Conservation (phyloP, 805 yeast species). For the Priceomyces castillae region DNA sequence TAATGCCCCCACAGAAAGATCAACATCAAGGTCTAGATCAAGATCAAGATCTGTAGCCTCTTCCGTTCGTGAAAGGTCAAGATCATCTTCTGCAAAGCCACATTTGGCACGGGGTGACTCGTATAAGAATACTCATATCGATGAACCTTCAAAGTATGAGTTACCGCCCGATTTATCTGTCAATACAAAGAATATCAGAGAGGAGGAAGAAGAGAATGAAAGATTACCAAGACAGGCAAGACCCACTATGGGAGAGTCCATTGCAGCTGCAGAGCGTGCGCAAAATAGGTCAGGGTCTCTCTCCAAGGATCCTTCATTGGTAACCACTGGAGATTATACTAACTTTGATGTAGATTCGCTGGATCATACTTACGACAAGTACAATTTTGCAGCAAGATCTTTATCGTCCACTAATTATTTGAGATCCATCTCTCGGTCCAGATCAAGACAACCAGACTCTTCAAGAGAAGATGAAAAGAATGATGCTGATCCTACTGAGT, state of each 20-base stretch:
- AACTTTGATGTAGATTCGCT: constrained; percentile 42
- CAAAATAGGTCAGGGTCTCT: constrained; percentile 14
- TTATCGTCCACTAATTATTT: constrained; percentile 52
- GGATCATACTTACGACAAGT: constrained; percentile 11
- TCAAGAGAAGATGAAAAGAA: constrained; percentile 23
- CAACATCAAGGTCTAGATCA: constrained; percentile 36
- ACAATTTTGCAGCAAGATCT: constrained; percentile 30
- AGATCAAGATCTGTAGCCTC: constrained; percentile 10
- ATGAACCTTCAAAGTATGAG: constrained; percentile 43
- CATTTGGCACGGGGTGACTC: constrained; percentile 79
- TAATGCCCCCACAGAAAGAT: constrained; percentile 24
- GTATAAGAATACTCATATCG: constrained; percentile 55
- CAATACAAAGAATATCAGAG: constrained; percentile 18
- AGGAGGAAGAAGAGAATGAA: constrained; percentile 25
- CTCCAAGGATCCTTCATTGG: constrained; percentile 35
- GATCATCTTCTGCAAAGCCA: constrained; percentile 38
- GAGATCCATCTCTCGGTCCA: constrained; percentile 63
- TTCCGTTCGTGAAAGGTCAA: constrained; percentile 11
- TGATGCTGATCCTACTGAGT: constrained; percentile 34
- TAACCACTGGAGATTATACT: constrained; percentile 46
- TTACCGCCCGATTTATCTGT: constrained; percentile 38
- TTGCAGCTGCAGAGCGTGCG: constrained; percentile 40
- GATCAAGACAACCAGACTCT: constrained; percentile 45
- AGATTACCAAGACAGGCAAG: constrained; percentile 38
- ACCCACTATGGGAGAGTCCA: constrained; percentile 45